Base-by-base conservation (phyloP, 306 rosid genomes). In the Pyrus betulifolia region DNA sequence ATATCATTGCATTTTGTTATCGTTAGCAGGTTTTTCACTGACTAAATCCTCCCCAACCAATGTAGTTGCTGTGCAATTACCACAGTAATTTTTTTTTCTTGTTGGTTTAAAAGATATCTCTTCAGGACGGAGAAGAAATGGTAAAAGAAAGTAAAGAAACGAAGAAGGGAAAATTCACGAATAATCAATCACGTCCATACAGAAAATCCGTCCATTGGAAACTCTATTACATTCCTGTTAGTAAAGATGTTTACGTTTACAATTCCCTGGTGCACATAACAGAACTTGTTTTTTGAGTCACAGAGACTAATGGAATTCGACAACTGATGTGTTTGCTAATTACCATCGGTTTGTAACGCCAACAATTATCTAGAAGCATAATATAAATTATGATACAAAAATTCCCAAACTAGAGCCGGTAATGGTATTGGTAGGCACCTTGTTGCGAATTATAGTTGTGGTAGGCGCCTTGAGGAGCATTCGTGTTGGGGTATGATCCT, bases 401-500 rank as follows among this genome's bases (percentile, higher is more conserved):
- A 12, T 9, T 60, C 52, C 21, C 35, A 15, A 51, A 54, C 6
- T 54, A 70, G 61, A 19, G 84, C 31, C 21, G 31, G 81, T 79
- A 71, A 40, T 69, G 70, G 81, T 79, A 71, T 28, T 69, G 70
- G 69, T 69, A 70, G 57, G 80, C 33, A 22, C 76, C 69, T 62
- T 60, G 85, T 22, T 74, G 77, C 13, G 44, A 31, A 61, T 25
- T 59, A 45, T 35, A n/a, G 81, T 80, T 76, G 74, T 62, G 70
- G 64, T 73, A 55, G 12, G 70, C 46, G 22, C 73, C 69, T 69
- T 61, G 82, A 0, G 75, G 28, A 70, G 61, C 67, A 65, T 61
- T 79, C 51, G 11, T 66, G 78, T 66, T 28, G n/a, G 77, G 61
- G 60, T 79, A 57, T 6, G 86, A 22, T 64, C 83, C 81, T 58